A percentile compares a stretch with the other conserved stretches of the same genome.
Conservation (phyloP, 371 early-diverging fungal species). For the Lichtheimia ramosa region DNA sequence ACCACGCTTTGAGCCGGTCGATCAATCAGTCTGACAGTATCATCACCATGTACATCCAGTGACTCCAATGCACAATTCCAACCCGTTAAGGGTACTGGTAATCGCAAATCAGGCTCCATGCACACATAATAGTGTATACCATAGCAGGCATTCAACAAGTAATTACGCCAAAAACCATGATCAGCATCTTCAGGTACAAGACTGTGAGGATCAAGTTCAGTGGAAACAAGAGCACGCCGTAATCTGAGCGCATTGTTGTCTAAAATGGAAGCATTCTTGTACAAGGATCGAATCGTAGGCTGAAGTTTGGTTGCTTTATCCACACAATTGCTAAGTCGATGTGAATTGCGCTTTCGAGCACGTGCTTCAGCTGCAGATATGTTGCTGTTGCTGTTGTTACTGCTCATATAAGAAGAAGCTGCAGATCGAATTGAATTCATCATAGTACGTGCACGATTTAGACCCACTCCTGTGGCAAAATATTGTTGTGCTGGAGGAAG, state of each 20-base stretch:
- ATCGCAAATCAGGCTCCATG: conserved; percentile 28
- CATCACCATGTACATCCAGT: conserved; percentile 11
- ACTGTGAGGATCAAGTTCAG: conserved; percentile 24
- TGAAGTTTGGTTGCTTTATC: conserved; percentile 39
- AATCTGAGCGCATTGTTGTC: conserved; percentile 7
- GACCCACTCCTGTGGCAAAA: conserved; percentile 23
- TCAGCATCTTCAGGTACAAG: conserved; percentile 39
- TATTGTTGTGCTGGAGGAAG: conserved; percentile 29
- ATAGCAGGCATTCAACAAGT: conserved; percentile 44
- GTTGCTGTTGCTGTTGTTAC: not conserved
- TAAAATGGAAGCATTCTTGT: conserved; percentile 3
- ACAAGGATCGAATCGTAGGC: conserved; percentile 15
- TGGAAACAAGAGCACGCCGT: conserved; percentile 8
- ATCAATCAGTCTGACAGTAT: conserved; percentile 22
- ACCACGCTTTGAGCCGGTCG: conserved; percentile 38
- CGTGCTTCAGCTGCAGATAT: conserved; percentile 6
- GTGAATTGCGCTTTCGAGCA: conserved; percentile 30
- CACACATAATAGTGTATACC: conserved; percentile 52
- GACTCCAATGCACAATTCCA: conserved; percentile 39
- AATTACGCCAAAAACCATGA: conserved; percentile 39
- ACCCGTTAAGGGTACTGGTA: conserved; percentile 34
- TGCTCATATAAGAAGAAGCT: conserved; percentile 24
- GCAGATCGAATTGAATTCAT: conserved; percentile 42
- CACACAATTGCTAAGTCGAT: conserved; percentile 34
- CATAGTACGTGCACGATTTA: conserved; percentile 48